Conservation (phyloP, 202 grass and related monocot species). For the Carex arenaria region DNA sequence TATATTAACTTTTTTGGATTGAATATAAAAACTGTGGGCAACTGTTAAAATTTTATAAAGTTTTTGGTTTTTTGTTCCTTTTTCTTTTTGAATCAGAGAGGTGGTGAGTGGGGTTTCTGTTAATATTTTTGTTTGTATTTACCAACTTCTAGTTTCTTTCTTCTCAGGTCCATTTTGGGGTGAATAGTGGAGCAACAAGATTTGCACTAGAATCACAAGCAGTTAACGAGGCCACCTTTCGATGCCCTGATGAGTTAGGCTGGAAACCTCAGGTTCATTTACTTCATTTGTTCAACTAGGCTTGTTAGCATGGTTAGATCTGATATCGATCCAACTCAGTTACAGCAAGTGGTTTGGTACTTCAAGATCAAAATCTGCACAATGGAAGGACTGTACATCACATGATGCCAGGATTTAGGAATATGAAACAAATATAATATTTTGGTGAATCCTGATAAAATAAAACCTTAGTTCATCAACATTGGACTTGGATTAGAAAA, state of each 20-base stretch:
- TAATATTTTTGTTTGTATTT: not conserved
- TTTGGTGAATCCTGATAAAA: not conserved
- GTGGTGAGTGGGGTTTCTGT: not conserved
- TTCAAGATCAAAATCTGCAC: not conserved
- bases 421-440: not conserved
- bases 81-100: not conserved
- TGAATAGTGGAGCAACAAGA: conserved; percentile 77
- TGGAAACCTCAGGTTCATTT: conserved; percentile 91
- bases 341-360: not conserved
- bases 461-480: not conserved
- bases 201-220: conserved; percentile 94
- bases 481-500: not conserved
- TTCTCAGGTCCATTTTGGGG: conserved; percentile 88
- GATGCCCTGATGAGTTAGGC: conserved; percentile 95
- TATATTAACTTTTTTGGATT: not conserved
- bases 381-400: not conserved
- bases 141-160: conserved; percentile 3
- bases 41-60: not conserved
- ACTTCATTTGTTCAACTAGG: not conserved
- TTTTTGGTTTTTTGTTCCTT: not conserved
- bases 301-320: not conserved
- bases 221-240: conserved; percentile 94
- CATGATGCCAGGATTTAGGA: not conserved
- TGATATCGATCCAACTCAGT: not conserved
- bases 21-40: not conserved